Evolutionary conservation across 441 rosid species (phyloP), one percentile per base, ranked within the genome.

Genomic region (Populus hybrid): DNA sequence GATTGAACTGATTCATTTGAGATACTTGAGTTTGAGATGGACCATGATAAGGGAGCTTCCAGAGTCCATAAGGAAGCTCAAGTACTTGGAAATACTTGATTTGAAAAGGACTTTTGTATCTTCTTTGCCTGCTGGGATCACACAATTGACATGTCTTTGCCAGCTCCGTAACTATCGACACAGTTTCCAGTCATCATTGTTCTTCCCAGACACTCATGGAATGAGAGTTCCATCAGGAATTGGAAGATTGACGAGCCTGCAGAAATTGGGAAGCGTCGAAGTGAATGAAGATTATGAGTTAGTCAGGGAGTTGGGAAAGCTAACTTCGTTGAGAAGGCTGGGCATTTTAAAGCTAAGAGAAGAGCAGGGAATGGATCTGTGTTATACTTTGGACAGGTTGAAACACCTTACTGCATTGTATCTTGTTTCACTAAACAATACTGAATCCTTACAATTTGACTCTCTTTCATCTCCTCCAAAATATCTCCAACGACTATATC

Each of bases 241-340:
- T 21, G 87, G 87, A 40, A 38, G 50, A 46, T 32, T 86, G 28
- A 64, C 50, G 64, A 72, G 75, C 74, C 70, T 86, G 10, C 80
- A 86, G 50, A 82, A 82, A 68, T 75, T 84, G 10, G 72, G 76
- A 32, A 61, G 71, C 30, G 23, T 86, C 4, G 85, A 81, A 63
- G 87, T 81, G 53, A 46, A 77, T 64, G 78, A 77, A 66, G 79
- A 70, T 4, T 7, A 50, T 11, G 36, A 35, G 18, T 23, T 74
- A 5, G 20, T 84, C 24, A 65, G 28, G 35, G 87, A 84, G 72
- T 69, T 86, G 24, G 87, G 84, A 64, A 82, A 78, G 73, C 53
- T 86, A 12, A 73, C 75, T 2, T 80, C 80, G 67, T 80, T 86
- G 24, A 82, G 77, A 69, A 80, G 84, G 64, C 32, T 86, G 46